Percentiles rank a stretch among this genome's conserved stretches.
phyloP scores from a whole-genome alignment of 2,329 filamentous ascomycete genomes.

The Ceratocystis destructans region DNA sequence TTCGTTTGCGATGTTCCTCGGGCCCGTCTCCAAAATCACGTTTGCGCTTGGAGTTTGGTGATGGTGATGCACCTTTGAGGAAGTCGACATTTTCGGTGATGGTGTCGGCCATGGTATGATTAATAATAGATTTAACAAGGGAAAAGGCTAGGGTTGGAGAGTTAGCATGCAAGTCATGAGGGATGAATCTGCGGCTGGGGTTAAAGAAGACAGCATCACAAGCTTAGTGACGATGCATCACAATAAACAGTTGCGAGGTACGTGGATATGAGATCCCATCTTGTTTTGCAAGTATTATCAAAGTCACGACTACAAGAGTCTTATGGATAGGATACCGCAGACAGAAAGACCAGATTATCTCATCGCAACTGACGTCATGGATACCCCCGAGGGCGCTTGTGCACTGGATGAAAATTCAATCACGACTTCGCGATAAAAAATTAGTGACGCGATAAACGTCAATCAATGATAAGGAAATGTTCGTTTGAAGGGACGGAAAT shows the following conservation, averaged over 20 bases:
- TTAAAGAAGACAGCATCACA: background rate
- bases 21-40: slow-evolving; percentile 37
- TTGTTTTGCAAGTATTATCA: background rate
- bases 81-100: slow-evolving; percentile 14
- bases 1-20: slow-evolving; percentile 39
- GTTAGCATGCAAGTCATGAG: background rate
- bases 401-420: background rate
- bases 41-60: slow-evolving; percentile 43
- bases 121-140: background rate
- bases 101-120: slow-evolving; percentile 14
- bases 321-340: too few species aligned
- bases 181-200: background rate
- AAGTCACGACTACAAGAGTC: background rate
- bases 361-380: background rate
- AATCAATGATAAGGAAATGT: background rate
- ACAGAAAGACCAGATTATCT: background rate
- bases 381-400: background rate
- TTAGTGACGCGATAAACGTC: slow-evolving; percentile 3
- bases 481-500: background rate
- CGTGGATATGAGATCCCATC: background rate
- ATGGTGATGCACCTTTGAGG: slow-evolving; percentile 22
- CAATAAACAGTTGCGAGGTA: background rate
- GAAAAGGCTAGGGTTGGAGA: background rate
- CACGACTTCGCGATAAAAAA: slow-evolving; percentile 4
- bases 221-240: background rate